Base-by-base conservation (phyloP, 192 early-diverging fungal genomes). In the Entomortierella chlamydospora region DNA sequence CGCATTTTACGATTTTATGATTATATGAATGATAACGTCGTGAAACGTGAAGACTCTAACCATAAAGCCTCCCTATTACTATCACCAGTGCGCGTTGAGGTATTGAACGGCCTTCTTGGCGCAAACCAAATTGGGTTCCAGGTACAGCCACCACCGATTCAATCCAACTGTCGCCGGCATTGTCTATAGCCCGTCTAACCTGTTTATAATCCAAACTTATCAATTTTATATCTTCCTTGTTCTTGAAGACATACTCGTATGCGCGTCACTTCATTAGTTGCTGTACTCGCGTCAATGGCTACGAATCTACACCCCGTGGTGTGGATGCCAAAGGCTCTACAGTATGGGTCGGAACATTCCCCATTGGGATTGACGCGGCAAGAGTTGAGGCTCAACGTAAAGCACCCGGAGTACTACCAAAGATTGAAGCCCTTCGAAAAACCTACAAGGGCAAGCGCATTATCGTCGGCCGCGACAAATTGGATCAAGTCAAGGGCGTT, bases 81-180 rank as follows among this genome's bases (percentile, higher is more conserved):
- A 9, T 57, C 9, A 22, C 52, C 20, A 89, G 86, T 89, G 49
- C 93, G 97, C 63, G 91, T 89, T 43, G 90, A 96, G 55, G 88
- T 98, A 18, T 81, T 98, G 37, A 73, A 87, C 34, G 98, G 97
- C 39, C 89, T 99, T 68, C 86, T 99, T 4, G 96, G 96, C 37
- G 86, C 96, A n/a, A 95, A 93, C 61, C 88, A 96, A 82, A 91
- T 98, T 57, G 97, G 95, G 18, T 98, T 98, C 83, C 97, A 99
- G 82, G 88, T 87, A 72, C 70, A n/a, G 33, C 22, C 26, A 25
- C 15, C n/a, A 41, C 23, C 18, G 15, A 69, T 34, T 39, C 20
- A 26, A 39, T 53, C 22, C 43, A 30, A n/a, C 45, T 20, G n/a
- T 39, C 25, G n/a, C n/a, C n/a, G n/a, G n/a, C n/a, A n/a, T n/a